These are phyloP conservation scores for Pseudonitzschia delicatissima DNA, from an alignment of 108 stramenopile genomes.

Conservation along the genomic window DNA sequence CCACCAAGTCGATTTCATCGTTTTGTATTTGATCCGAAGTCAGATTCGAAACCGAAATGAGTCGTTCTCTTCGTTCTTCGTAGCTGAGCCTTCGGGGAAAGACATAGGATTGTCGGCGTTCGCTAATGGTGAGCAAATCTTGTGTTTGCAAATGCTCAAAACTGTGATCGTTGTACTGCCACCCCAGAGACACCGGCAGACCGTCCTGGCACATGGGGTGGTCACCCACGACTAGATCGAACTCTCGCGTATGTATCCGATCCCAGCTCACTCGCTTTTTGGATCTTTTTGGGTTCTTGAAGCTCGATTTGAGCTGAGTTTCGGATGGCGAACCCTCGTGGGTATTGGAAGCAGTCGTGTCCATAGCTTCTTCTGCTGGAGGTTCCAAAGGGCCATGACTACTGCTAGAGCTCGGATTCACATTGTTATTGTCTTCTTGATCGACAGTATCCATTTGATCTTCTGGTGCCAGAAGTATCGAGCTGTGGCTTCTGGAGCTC, in stretches of 20 bases:
- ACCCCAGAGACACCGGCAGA: conserved; percentile 49
- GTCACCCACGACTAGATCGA: conserved; percentile 47
- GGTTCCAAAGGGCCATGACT: no score
- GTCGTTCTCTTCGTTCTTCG: conserved; percentile 29
- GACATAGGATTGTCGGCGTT: conserved; percentile 26
- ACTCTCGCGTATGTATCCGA: conserved; percentile 42
- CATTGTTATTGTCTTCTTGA: no score
- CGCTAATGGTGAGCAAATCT: conserved; percentile 3
- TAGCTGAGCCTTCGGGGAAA: conserved; percentile 34
- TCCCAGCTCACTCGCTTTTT: conserved; percentile 41
- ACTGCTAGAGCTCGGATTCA: no score
- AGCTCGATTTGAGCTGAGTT: not conserved
- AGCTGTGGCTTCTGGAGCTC: no score
- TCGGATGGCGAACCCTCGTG: not conserved
- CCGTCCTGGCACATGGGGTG: conserved; percentile 54
- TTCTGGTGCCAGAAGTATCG: no score
- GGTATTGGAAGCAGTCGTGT: no score
- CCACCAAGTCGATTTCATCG: conserved; percentile 37
- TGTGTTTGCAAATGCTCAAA: not conserved
- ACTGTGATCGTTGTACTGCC: conserved; percentile 38
- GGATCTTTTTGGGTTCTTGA: not conserved
- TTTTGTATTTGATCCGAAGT: conserved; percentile 35
- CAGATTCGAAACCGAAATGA: conserved; percentile 15
- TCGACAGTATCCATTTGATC: no score
- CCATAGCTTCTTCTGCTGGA: no score